Conservation (phyloP, 1,284 basidiomycete species). For the Tilletiopsis washingtonensis region DNA sequence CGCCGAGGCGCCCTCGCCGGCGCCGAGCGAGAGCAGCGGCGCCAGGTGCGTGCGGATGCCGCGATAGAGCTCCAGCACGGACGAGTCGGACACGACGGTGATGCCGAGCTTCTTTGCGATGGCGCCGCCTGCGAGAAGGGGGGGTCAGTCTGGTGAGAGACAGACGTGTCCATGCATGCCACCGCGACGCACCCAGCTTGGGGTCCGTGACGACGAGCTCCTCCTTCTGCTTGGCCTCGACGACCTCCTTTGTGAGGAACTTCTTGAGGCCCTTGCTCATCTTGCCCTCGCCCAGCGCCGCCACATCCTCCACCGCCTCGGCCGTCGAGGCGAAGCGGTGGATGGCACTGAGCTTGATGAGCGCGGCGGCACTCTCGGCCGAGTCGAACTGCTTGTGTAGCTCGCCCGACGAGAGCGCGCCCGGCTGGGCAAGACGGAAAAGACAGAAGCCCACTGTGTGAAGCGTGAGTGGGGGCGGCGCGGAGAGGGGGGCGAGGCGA, state of each 20-base stretch:
- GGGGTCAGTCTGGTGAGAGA: too few relatives aligned
- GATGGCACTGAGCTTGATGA: conserved; percentile 74
- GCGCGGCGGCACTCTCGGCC: conserved; percentile 79
- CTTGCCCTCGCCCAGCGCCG: conserved; percentile 84
- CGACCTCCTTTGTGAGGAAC: conserved; percentile 80
- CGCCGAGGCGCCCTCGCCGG: conserved; percentile 11
- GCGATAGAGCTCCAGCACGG: conserved; percentile 78
- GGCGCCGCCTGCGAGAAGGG: conserved; percentile 59
- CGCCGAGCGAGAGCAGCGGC: conserved; percentile 56
- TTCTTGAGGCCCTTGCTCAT: conserved; percentile 85
- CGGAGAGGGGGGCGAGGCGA: background rate
- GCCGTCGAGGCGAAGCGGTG: conserved; percentile 96
- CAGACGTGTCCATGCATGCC: too few relatives aligned
- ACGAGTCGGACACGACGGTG: conserved; percentile 65
- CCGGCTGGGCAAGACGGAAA: conserved; percentile 87
- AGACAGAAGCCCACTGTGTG: conserved; percentile 78
- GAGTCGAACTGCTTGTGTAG: conserved; percentile 87
- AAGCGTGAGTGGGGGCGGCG: background rate
- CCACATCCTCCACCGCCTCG: conserved; percentile 96
- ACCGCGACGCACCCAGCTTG: conserved; percentile 75
- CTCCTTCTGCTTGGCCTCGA: conserved; percentile 66
- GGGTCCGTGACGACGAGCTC: conserved; percentile 79
- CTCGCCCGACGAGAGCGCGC: conserved; percentile 76
- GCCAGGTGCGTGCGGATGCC: conserved; percentile 87
- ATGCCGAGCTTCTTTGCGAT: conserved; percentile 92